Evolutionary conservation across 2,329 filamentous ascomycete species (phyloP).

Genomic region (Clarireedia paspali): DNA sequence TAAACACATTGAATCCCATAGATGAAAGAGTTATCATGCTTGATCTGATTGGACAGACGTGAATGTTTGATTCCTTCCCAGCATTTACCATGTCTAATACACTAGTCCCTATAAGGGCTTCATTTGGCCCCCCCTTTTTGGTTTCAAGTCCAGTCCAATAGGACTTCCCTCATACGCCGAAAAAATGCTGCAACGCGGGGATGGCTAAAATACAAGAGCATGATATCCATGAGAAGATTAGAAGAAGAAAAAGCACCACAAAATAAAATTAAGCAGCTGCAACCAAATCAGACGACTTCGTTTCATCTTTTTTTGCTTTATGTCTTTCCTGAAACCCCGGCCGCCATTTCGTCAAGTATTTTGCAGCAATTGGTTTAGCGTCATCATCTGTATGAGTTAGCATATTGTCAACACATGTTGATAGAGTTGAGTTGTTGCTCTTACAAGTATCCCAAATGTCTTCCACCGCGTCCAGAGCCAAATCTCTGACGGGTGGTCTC

Average conservation of each 20-base stretch:
- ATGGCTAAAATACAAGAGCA: constrained; percentile 5
- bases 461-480: constrained; percentile 57
- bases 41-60: no score
- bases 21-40: neutral
- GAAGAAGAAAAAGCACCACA: neutral
- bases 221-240: neutral
- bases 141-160: neutral
- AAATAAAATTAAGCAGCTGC: neutral
- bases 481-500: constrained; percentile 54
- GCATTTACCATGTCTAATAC: neutral
- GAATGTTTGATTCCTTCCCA: neutral
- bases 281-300: constrained; percentile 13
- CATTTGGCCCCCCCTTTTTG: neutral
- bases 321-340: constrained; percentile 32
- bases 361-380: constrained; percentile 52
- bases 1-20: neutral
- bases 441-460: constrained; percentile 60
- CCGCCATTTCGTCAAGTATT: constrained; percentile 55
- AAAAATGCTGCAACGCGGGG: constrained; percentile 3
- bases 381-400: constrained; percentile 45
- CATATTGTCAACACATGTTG: constrained; percentile 11
- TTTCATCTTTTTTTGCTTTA: constrained; percentile 16
- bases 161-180: neutral
- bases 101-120: neutral
- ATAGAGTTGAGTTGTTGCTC: constrained; percentile 25